phyloP scores from a whole-genome alignment of 106 monocot genomes.

The Dendrobium catenatum region DNA sequence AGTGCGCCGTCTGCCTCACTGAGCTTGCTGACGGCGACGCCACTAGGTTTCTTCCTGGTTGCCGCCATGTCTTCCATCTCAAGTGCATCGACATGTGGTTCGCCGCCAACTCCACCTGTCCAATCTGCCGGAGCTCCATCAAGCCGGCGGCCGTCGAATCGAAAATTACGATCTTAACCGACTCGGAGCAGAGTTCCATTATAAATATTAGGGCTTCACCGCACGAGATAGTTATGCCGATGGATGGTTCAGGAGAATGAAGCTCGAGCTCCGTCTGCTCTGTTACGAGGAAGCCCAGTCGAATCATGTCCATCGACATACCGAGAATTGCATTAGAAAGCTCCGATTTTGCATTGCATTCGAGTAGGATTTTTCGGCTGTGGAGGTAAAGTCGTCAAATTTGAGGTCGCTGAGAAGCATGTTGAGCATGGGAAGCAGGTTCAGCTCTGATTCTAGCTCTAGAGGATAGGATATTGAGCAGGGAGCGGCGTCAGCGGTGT shows the following conservation, averaged over 20 bases:
- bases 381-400: neutral
- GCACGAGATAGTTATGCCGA: neutral
- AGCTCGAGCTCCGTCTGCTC: neutral
- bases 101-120: conserved; percentile 34
- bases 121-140: conserved; percentile 36
- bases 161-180: neutral
- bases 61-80: conserved; percentile 62
- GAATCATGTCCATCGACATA: neutral
- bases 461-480: neutral
- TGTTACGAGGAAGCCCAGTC: neutral
- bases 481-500: neutral
- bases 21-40: conserved; percentile 12
- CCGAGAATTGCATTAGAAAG: neutral
- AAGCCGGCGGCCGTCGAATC: neutral
- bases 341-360: neutral
- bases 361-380: neutral
- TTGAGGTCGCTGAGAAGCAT: neutral
- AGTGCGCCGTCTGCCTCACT: conserved; percentile 23
- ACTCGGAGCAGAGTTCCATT: neutral
- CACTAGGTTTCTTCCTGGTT: conserved; percentile 50
- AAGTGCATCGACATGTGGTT: conserved; percentile 74
- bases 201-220: neutral
- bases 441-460: neutral
- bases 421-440: neutral
- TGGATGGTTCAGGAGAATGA: neutral